phyloP scores from a whole-genome alignment of 768 basidiomycete genomes.

The Rubroboletus pulcherrimus region DNA sequence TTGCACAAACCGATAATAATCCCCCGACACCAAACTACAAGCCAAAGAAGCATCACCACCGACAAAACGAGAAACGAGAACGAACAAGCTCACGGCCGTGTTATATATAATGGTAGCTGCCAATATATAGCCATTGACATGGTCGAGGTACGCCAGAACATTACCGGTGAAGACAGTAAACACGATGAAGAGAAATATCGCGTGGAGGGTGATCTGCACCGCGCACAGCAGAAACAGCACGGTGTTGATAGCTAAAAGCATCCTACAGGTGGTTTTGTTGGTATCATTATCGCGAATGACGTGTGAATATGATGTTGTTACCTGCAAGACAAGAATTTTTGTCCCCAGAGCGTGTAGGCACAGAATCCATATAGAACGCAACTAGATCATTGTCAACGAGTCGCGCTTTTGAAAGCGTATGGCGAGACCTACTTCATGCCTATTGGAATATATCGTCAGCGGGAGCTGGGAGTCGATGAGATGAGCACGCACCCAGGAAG shows the following conservation, averaged over 20 bases:
- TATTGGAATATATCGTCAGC: neutral
- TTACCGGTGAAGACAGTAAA: neutral
- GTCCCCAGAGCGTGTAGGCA: slow-evolving; percentile 13
- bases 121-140: neutral
- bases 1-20: slow-evolving; percentile 17
- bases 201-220: slow-evolving; percentile 4
- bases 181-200: neutral
- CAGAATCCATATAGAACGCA: slow-evolving; percentile 15
- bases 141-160: neutral
- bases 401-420: neutral
- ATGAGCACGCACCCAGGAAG: slow-evolving; percentile 17
- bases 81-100: slow-evolving; percentile 7
- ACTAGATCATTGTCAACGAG: slow-evolving; percentile 4
- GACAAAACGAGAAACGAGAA: neutral
- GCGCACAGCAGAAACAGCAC: slow-evolving; percentile 17
- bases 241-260: slow-evolving; percentile 12
- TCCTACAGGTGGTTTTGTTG: neutral
- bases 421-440: slow-evolving; percentile 14
- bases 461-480: neutral
- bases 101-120: slow-evolving; percentile 4
- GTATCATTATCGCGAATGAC: neutral
- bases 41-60: neutral
- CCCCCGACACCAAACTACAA: slow-evolving; percentile 14
- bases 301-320: neutral
- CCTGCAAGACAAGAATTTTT: slow-evolving; percentile 8